phyloP scores from a whole-genome alignment of 495 filamentous ascomycete species.

The Penicillium paxilli region DNA sequence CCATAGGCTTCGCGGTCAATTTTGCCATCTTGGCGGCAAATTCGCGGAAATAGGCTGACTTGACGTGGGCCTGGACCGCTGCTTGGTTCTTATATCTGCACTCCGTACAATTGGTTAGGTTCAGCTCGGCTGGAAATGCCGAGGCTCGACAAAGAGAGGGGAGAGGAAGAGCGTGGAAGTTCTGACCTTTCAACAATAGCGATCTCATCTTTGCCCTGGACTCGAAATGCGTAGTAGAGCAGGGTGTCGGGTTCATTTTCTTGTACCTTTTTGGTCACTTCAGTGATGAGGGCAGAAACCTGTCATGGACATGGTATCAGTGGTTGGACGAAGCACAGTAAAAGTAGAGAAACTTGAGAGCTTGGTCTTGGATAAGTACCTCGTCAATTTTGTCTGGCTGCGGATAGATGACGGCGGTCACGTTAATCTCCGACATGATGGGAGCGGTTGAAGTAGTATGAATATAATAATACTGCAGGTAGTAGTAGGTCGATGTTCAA shows the following conservation, averaged over 20 bases:
- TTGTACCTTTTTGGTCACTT: constrained; percentile 29
- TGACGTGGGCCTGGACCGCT: constrained; percentile 26
- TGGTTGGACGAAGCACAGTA: too few relatives aligned
- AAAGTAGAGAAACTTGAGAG: too few relatives aligned
- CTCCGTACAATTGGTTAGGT: too few relatives aligned
- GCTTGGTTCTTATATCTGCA: constrained; percentile 32
- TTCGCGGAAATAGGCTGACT: constrained; percentile 27
- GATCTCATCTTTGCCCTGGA: constrained; percentile 30
- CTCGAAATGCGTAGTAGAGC: constrained; percentile 30
- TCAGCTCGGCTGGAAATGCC: constrained; percentile 7
- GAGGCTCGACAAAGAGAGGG: constrained; percentile 10
- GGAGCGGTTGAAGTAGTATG: background rate
- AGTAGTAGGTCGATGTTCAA: background rate
- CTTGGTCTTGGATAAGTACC: too few relatives aligned
- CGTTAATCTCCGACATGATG: constrained; percentile 32
- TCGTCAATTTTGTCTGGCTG: constrained; percentile 36
- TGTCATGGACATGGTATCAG: constrained; percentile 7
- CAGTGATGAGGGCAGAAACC: constrained; percentile 23
- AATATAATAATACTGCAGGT: too few relatives aligned
- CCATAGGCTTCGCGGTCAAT: constrained; percentile 26
- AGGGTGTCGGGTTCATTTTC: constrained; percentile 35
- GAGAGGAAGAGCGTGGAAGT: background rate
- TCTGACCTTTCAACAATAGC: constrained; percentile 35
- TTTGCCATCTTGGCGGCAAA: constrained; percentile 23
- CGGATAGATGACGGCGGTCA: constrained; percentile 27